Evolutionary conservation across 2,329 filamentous ascomycete genomes (phyloP).

Genomic region (Trichothecium sympodiale): DNA sequence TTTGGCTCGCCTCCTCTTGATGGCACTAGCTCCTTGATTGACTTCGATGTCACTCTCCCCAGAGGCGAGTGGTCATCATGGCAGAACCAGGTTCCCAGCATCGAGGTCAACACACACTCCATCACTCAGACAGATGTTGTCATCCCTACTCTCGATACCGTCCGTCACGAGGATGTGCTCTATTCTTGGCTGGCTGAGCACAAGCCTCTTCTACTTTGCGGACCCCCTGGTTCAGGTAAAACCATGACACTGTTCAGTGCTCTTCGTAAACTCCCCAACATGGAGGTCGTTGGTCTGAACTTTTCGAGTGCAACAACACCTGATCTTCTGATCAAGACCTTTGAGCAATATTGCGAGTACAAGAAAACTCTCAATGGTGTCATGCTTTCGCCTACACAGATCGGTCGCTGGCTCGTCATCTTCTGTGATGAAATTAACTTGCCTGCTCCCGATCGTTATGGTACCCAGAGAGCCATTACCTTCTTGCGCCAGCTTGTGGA

Average conservation of each 20-base stretch:
- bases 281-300: constrained; percentile 98
- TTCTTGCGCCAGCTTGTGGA: constrained; percentile 96
- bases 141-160: constrained; percentile 93
- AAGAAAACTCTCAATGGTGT: constrained; percentile 97
- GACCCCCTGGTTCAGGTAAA: constrained; percentile 96
- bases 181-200: constrained; percentile 99
- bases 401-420: constrained; percentile 93
- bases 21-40: constrained; percentile 76
- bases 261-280: constrained; percentile 89
- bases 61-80: constrained; percentile 83
- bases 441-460: constrained; percentile 93
- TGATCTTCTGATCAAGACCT: constrained; percentile 95
- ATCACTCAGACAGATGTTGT: constrained; percentile 97
- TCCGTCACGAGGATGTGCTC: constrained; percentile 95
- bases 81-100: constrained; percentile 87
- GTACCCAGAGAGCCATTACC: constrained; percentile 92
- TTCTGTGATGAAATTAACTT: constrained; percentile 99
- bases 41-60: constrained; percentile 84
- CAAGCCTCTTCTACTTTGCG: constrained; percentile 91
- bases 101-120: constrained; percentile 97
- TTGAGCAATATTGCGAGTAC: constrained; percentile 99
- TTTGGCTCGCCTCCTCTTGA: constrained; percentile 76
- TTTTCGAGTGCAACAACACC: constrained; percentile 98
- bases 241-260: constrained; percentile 99
- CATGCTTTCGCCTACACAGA: constrained; percentile 89